These are phyloP conservation scores for Gentiana macrophylla DNA, from an alignment of 257 asterid genomes.

Conservation along the genomic window DNA sequence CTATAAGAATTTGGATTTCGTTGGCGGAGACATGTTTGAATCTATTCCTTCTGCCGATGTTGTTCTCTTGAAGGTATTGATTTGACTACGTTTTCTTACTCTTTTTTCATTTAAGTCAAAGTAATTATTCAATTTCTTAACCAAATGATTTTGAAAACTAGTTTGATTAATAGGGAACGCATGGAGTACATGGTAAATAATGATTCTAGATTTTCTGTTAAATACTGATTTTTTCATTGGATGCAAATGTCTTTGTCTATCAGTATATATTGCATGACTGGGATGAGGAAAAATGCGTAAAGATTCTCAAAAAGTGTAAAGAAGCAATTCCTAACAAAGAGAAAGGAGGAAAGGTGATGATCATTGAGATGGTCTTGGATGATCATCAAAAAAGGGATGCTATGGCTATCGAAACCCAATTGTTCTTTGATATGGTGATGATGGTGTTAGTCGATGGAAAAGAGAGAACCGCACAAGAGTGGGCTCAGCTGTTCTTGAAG, in stretches of 20 bases:
- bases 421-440: conserved; percentile 18
- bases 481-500: conserved; percentile 20
- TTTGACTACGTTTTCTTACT: too few species aligned
- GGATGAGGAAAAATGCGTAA: conserved; percentile 18
- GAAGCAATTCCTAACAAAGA: conserved; percentile 14
- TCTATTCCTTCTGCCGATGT: too few species aligned
- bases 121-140: too few species aligned
- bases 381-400: conserved; percentile 2
- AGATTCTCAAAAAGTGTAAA: conserved; percentile 29
- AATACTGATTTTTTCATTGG: too few species aligned
- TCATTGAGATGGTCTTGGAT: conserved; percentile 23
- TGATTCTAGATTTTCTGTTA: too few species aligned
- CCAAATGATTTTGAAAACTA: too few species aligned
- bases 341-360: conserved; percentile 19
- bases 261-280: conserved; percentile 30
- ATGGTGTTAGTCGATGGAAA: conserved; percentile 14
- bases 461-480: conserved; percentile 32
- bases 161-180: too few species aligned
- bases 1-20: conserved; percentile 5
- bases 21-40: conserved; percentile 18
- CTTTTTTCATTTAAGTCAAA: too few species aligned
- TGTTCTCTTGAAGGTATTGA: too few species aligned
- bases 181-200: too few species aligned
- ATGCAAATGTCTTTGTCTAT: background rate
- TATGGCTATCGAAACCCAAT: conserved; percentile 8